Evolutionary conservation across 2,329 filamentous ascomycete genomes (phyloP), one percentile per base, ranked within the genome.

Genomic region (Lachnellula arida): DNA sequence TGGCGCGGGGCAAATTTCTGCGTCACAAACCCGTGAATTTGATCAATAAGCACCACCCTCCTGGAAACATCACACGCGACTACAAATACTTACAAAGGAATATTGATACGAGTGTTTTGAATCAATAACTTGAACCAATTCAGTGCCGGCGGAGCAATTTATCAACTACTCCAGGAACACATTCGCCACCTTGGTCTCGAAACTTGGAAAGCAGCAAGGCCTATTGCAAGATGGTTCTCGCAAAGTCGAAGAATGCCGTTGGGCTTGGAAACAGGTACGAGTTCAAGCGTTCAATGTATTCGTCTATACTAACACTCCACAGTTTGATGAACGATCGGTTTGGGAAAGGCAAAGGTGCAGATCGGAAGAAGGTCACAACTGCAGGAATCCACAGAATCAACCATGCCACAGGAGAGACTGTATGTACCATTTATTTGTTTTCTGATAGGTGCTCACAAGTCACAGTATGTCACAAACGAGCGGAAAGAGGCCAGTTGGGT

Each of bases 291-390:
- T 23, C 7, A 12, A n/a, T 37, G 5, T n/a, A 23, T 42, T 39
- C 42, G 14, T 42, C 22, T 22, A 32, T 54, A 40, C 53, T 62
- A 32, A 60, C 46, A 22, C 34, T 35, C 28, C 22, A 42, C 39
- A 86, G 88, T 76, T 84, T 99, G 71, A 99, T 99, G 94, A 97
- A 97, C 72, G 94, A 97, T 76, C 88, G 93, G 56, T 97, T 97
- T 74, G 91, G 92, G 70, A 96, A 94, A 75, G 89, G 90, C 68
- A 97, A 95, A 74, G 89, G 91, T 63, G 72, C 81, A 51, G 88
- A 92, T 72, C 86, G 91, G 72, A 93, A 91, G 75, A 88, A 87
- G 71, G 82, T 78, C 64, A 83, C 81, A 58, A 74, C 78, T 60
- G 75, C 81, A 63, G 71, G 73, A 58, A 74, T 71, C 51, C 66